Percentiles rank a stretch among this genome's conserved stretches.
Evolutionary conservation across 2,329 filamentous ascomycete genomes (phyloP).

Genomic region (Plectosphaerella sp.): DNA sequence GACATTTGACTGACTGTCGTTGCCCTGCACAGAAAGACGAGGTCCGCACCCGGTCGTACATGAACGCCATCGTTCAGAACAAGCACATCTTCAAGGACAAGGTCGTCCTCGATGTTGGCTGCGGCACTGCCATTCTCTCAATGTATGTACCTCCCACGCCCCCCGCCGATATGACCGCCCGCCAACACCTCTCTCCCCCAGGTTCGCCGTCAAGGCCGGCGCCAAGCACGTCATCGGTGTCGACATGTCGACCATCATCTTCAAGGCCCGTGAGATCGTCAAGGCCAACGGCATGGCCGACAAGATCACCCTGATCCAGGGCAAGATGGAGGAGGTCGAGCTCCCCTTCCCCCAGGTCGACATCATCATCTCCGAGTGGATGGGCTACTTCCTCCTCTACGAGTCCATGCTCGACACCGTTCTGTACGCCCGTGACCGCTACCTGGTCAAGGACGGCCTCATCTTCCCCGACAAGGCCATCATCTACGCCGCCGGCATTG

Average conservation of each 20-base stretch:
- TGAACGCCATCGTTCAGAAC: slow-evolving; percentile 97
- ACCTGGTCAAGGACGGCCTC: slow-evolving; percentile 78
- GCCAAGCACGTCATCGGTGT: slow-evolving; percentile 98
- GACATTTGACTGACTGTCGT: not conserved
- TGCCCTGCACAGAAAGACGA: slow-evolving; percentile 79
- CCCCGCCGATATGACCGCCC: not conserved
- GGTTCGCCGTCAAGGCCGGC: slow-evolving; percentile 94
- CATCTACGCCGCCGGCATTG: slow-evolving; percentile 93
- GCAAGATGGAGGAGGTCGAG: slow-evolving; percentile 98
- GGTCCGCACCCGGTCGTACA: slow-evolving; percentile 92
- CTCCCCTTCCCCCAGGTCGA: slow-evolving; percentile 94
- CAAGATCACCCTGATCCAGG: slow-evolving; percentile 96
- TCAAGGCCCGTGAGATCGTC: slow-evolving; percentile 96
- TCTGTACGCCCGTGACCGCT: slow-evolving; percentile 90
- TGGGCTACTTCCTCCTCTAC: slow-evolving; percentile 98
- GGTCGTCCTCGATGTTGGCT: slow-evolving; percentile 93
- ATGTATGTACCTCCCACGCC: slow-evolving; percentile 63
- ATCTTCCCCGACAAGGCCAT: slow-evolving; percentile 99
- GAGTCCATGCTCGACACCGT: slow-evolving; percentile 99
- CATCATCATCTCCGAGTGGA: slow-evolving; percentile 99
- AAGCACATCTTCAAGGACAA: slow-evolving; percentile 82
- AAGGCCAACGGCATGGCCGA: slow-evolving; percentile 84
- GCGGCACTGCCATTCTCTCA: slow-evolving; percentile 95
- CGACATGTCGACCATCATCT: slow-evolving; percentile 99
- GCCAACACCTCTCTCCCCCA: slow-evolving; percentile 29